These are phyloP conservation scores for Zoysia japonica DNA, from an alignment of 176 grass and related monocot species.

Conservation along the genomic window DNA sequence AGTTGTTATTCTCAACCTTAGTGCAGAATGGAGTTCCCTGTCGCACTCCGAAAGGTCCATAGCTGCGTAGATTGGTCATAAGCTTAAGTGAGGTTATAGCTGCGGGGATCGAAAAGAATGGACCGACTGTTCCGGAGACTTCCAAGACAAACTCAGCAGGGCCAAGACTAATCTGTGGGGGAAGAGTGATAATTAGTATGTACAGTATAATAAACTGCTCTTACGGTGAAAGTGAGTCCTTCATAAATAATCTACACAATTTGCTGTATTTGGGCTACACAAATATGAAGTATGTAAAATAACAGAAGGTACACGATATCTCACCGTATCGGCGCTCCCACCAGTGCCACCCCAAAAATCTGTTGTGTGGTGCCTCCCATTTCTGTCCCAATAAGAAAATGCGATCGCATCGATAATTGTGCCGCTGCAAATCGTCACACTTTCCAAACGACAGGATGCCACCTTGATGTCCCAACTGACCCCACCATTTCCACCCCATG, in stretches of 20 bases:
- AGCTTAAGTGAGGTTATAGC: not conserved
- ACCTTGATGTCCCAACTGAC: not conserved
- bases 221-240: not conserved
- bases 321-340: not conserved
- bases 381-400: constrained; percentile 6
- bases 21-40: not conserved
- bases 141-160: not conserved
- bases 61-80: not conserved
- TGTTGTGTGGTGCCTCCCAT: not conserved
- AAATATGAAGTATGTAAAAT: no score
- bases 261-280: no score
- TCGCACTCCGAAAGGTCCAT: not conserved
- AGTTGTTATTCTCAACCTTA: not conserved
- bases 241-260: not conserved
- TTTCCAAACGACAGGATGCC: not conserved
- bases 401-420: not conserved
- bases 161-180: not conserved
- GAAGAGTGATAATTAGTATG: not conserved
- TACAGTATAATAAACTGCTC: not conserved
- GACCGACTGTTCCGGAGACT: not conserved
- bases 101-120: not conserved
- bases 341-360: not conserved
- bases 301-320: not conserved
- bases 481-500: constrained; percentile 27
- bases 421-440: not conserved